Evolutionary conservation across 2,329 filamentous ascomycete species (phyloP), one percentile per base, ranked within the genome.

Genomic region (Hypoxylon sp.): DNA sequence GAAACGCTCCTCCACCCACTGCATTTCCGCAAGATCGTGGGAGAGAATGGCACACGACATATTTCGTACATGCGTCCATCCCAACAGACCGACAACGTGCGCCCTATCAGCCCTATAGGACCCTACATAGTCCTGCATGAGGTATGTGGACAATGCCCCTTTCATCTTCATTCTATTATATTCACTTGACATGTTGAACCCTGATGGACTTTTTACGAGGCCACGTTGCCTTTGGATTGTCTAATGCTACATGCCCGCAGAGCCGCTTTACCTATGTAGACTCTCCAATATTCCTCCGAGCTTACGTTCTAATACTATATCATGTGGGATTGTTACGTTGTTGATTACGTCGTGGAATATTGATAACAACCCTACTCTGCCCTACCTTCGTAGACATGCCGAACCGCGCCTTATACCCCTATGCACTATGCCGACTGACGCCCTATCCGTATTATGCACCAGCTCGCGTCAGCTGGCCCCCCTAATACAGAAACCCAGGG

Each of bases 41-140:
- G 50, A 46, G 19, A 47, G 26, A 13, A 31, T 37, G 6, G 54
- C 53, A 53, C 44, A 59, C 39, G n/a, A 61, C 48, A 53, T 39
- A 53, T 56, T 48, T 55, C 46, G 31, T 54, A 59, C 61, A 61
- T 53, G n/a, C 31, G 33, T 39, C 46, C 14, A 35, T 60, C 47
- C 24, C 17, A 57, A 48, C 24, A 50, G 17, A 24, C 65, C 53
- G 61, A 65, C 58, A 48, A 17, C 6, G 33, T 52, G 24, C 31
- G 62, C 62, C 65, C 52, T 68, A 61, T 64, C 65, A 70, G 68
- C 68, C 68, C 65, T 70, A 70, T 44, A 39, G 29, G n/a, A 39
- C 60, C 63, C 51, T 48, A 51, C 59, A 51, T 48, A 51, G 63
- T 55, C 59, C 48, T 65, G 60, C 67, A 60, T 31, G 29, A 31